Base-by-base conservation (phyloP, 768 basidiomycete species). In the Glaciozyma martinii region DNA sequence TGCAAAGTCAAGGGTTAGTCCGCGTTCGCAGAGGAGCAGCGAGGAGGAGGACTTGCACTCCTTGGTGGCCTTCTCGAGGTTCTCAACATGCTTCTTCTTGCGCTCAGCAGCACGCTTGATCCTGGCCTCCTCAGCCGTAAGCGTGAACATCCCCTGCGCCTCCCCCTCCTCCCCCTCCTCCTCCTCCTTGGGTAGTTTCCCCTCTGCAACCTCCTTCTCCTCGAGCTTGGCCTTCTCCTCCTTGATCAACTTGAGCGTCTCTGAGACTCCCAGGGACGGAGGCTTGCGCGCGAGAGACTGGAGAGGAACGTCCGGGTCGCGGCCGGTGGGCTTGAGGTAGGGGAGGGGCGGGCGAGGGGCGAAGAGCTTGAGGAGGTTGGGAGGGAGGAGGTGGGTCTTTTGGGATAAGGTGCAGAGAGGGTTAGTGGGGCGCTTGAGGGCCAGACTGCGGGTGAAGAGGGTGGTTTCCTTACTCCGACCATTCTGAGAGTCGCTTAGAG, bases 311-410 rank as follows among this genome's bases (percentile, higher is more conserved):
- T 89, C 83, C 44, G 89, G 85, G 75, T 95, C 90, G 71, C 79
- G 85, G 75, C 88, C 90, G 42, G 90, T 81, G 0, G 94, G 92
- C 13, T 90, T 86, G 37, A 85, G 74, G 75, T 91, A 98, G 1
- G 88, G 87, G 5, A 97, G 82, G 4, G 87, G 88, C 1, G 94
- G 90, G 10, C 95, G 85, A 6, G 95, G 92, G 0, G 90, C 87
- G 76, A 98, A 99, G 71, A 98, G 86, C 76, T 94, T 92, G 76
- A 98, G 85, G 59, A 99, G 84, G 78, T 97, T 95, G 5, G 91
- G 91, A 5, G 94, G 94, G 29, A 99, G 83, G 29, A 93, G 81
- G 78, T 93, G 89, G 5, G 90, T 66, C 62, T 66, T 56, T 27
- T 25, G 23, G 30, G 40, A 55, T 3, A 30, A 5, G 16, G 37